Evolutionary conservation across 1,284 basidiomycete genomes (phyloP), one percentile per base, ranked within the genome.

Genomic region (Tylopilus orsonianus): DNA sequence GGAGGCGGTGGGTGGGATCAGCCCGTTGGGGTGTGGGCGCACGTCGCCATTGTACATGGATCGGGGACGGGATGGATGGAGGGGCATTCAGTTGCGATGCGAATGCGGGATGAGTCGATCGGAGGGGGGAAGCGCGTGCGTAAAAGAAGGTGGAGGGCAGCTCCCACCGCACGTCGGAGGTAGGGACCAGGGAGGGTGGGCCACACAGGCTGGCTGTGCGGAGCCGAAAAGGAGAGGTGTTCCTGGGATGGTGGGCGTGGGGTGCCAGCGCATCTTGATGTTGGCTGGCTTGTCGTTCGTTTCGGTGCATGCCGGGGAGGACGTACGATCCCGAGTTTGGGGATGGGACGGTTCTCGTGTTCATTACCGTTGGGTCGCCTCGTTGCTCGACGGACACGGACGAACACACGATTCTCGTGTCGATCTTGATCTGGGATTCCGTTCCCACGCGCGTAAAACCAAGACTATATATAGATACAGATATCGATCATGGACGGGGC

Each of bases 371-470:
- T n/a, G 38, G 43, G 13, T 20, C 34, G 51, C 45, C 51, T 53
- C 52, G 45, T 49, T 41, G 36, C 13, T 52, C 50, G 33, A 32
- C 38, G 44, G 32, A 47, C 32, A 37, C 36, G 35, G 35, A 13
- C 16, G 49, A 10, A 13, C 8, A 13, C 8, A 14, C 8, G 29
- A 50, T 55, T 53, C 52, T 56, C 41, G 52, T 43, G 54, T 56
- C 54, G 54, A 56, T 56, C 54, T 56, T 56, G 54, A 56, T 56
- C 54, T 55, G 54, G 55, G 52, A 26, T 50, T 43, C 12, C 12
- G 41, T 49, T 55, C 55, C 8, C 53, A 54, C 51, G 35, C 42
- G 39, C 27, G 49, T 39, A 41, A 49, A 41, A 39, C 27, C 29
- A 33, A 30, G 32, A 10, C 52, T 34, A 24, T 19, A 59, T 51